Conservation (phyloP, 441 rosid species). For the Erodium texanum region DNA sequence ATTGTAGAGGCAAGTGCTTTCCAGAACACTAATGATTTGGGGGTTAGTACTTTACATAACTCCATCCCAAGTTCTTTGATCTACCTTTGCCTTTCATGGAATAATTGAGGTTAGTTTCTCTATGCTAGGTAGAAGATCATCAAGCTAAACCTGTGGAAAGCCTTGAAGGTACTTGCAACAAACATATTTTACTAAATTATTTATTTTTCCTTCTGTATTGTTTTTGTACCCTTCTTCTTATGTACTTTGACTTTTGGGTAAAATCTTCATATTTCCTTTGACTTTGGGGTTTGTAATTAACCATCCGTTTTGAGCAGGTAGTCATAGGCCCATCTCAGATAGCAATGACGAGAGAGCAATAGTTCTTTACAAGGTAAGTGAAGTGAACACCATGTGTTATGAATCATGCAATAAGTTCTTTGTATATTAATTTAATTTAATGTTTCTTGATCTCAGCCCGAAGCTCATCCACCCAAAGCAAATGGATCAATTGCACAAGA, state of each 20-base stretch:
- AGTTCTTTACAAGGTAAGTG: conserved; percentile 65
- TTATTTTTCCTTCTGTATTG: neutral
- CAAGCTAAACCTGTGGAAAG: conserved; percentile 37
- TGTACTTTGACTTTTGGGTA: neutral
- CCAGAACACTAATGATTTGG: conserved; percentile 56
- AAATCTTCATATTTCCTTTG: neutral
- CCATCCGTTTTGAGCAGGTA: conserved; percentile 36
- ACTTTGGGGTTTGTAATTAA: conserved; percentile 1
- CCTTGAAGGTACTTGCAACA: conserved; percentile 52
- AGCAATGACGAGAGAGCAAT: conserved; percentile 77
- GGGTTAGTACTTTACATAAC: conserved; percentile 44
- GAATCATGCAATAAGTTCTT: conserved; percentile 4
- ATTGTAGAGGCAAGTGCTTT: conserved; percentile 75
- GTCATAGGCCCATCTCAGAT: conserved; percentile 32
- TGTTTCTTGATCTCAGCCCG: conserved; percentile 51
- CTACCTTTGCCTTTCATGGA: neutral
- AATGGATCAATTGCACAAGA: conserved; percentile 41
- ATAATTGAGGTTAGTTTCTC: conserved; percentile 1
- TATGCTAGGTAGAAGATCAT: conserved; percentile 45
- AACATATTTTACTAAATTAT: conserved; percentile 4
- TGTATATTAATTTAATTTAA: conserved; percentile 11
- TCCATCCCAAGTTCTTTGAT: conserved; percentile 12
- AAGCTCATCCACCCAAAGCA: conserved; percentile 44
- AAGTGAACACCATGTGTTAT: conserved; percentile 14
- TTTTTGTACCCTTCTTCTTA: neutral